Evolutionary conservation across 148 eudicot genomes (phyloP), one percentile per base, ranked within the genome.

Genomic region (Fagopyrum tataricum): DNA sequence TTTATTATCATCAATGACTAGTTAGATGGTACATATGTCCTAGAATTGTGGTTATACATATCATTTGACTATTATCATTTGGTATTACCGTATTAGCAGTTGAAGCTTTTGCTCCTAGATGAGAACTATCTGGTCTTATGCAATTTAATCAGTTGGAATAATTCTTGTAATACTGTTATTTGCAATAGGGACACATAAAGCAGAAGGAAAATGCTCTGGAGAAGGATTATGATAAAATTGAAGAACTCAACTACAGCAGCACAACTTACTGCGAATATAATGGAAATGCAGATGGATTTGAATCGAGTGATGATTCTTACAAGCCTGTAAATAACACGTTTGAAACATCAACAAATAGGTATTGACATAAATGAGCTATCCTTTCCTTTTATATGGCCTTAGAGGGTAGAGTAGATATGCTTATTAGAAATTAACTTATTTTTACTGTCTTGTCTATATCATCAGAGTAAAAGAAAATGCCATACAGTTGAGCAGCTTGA

Each of bases 161-260:
- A 51, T 51, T 17, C 0, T 51, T 51, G 17, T 2, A 14, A 2
- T 51, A 18, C 41, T 73, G 53, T 10, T 72, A 43, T 62, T 71
- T 41, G 47, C 73, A 44, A 73, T 82, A 91, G 98, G 86, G 80
- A 75, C 87, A 85, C 73, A 83, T 91, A 51, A 89, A 86, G 83
- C 73, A 75, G 71, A 94, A 86, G 85, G 97, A 94, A 79, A 76
- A 76, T 80, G 82, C 91, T 24, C 80, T 94, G 24, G 93, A 91
- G 80, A 84, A 77, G 81, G 85, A 76, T 73, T 84, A 74, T 39
- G 67, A 72, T 56, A 87, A 86, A 81, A 87, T 93, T 46, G 85
- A 82, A 82, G 88, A 86, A 72, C 76, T 85, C 13, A 62, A 75
- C 72, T 81, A 78, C 59, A 67, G 56, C 52, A 77, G 76, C 62